Evolutionary conservation across 768 basidiomycete genomes (phyloP), one percentile per base, ranked within the genome.

Genomic region (Termitomyces sp.): DNA sequence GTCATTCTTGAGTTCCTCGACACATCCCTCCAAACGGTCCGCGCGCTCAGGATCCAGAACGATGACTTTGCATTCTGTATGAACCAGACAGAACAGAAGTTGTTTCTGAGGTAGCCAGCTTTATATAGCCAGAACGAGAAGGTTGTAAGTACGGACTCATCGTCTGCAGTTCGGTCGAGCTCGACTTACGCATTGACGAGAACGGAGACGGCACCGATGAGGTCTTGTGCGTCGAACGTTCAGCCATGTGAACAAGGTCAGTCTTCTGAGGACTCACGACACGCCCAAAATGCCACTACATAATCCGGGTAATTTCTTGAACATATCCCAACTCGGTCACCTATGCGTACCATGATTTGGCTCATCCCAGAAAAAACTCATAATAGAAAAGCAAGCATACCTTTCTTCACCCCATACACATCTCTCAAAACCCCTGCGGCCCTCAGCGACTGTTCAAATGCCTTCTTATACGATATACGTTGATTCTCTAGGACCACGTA

Each of bases 401-500:
- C 79, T 67, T 86, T 86, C 53, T 67, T 68, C 31, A 85, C 69
- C 18, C 75, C 74, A 61, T 81, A 83, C n/a, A 71, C 50, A 60
- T 72, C 57, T 52, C 64, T 64, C 59, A 63, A 80, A 60, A 71
- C 65, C n/a, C 63, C 66, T 6, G 76, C 76, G 10, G 74, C 69
- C 50, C 68, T 74, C 24, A 72, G 55, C 4, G 77, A 74, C 18
- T 68, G 69, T 14, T 69, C 62, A 44, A 75, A 71, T 13, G 74
- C 63, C 48, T 83, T 66, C 3, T 65, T 63, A 64, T 69, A 83
- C 24, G 79, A 78, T 42, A 74, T 66, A 7, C 80, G 69, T 48
- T 79, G 72, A 2, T 70, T 64, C 62, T 82, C 82, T 62, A 77
- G 82, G 14, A 84, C 76, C 51, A 82, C 58, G 62, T 82, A 84